These are phyloP conservation scores for Passalora sequoiae DNA, from an alignment of 2,329 filamentous ascomycete species.

Conservation along the genomic window DNA sequence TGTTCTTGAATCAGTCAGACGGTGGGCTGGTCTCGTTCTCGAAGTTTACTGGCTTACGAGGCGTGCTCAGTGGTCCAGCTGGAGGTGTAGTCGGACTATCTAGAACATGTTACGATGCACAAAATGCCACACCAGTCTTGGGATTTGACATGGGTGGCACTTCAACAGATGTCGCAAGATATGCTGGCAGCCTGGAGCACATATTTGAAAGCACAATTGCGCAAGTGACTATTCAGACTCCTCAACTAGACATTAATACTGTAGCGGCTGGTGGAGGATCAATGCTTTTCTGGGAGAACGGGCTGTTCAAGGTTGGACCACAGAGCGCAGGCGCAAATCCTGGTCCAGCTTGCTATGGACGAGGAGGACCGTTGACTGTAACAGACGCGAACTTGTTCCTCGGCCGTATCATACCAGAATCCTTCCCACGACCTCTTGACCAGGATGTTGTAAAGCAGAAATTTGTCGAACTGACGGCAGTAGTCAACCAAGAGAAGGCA, in stretches of 20 bases:
- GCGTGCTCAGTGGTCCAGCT: constrained; percentile 33
- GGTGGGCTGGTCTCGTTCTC: constrained; percentile 40
- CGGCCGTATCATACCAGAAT: constrained; percentile 30
- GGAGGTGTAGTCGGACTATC: constrained; percentile 35
- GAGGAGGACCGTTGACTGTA: constrained; percentile 35
- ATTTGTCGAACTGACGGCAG: constrained; percentile 18
- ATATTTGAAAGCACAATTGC: constrained; percentile 34
- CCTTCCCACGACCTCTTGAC: constrained; percentile 30
- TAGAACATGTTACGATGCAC: constrained; percentile 30
- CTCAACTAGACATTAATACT: constrained; percentile 34
- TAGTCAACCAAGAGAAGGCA: constrained; percentile 36
- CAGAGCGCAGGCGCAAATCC: constrained; percentile 27
- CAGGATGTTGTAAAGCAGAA: constrained; percentile 12
- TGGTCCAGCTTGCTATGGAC: constrained; percentile 34
- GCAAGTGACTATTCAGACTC: constrained; percentile 31
- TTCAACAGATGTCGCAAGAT: constrained; percentile 33
- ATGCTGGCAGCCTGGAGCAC: constrained; percentile 32
- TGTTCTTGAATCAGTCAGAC: constrained; percentile 56
- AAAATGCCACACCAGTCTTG: constrained; percentile 28
- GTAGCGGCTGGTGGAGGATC: constrained; percentile 47
- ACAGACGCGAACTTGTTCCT: constrained; percentile 36
- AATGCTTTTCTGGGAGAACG: constrained; percentile 33
- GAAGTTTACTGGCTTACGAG: constrained; percentile 40
- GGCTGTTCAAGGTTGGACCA: constrained; percentile 19
- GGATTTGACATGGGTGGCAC: constrained; percentile 29